Base-by-base conservation (phyloP, 179 eudicot genomes). In the Corrigiola litoralis region DNA sequence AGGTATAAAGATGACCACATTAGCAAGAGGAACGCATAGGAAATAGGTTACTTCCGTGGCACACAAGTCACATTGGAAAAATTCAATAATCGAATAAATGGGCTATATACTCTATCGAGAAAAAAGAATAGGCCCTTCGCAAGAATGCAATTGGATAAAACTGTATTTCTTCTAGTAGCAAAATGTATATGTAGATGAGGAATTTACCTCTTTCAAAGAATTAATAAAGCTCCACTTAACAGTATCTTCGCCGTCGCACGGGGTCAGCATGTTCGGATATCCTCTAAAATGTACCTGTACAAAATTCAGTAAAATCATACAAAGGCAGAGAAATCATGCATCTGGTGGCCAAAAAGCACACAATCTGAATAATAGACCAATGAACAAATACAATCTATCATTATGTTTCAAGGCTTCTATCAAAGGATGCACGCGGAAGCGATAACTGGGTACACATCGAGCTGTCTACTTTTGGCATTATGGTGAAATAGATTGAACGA, bases 201-300 rank as follows among this genome's bases (percentile, higher is more conserved):
- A 61, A 28, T 12, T 46, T 58, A 92, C 98, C 98, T 92, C 98
- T 86, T 92, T 92, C 72, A 92, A 52, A 38, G 97, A 83, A 74
- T 92, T 92, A 49, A 90, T 90, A 77, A 87, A 92, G 79, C 86
- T 87, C 97, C 97, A 90, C 76, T 92, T 92, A 33, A 90, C 91
- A 63, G 89, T 77, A 56, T 90, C 98, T 82, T 87, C 98, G 48
- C 86, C 87, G 53, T 90, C 97, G 75, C 98, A 92, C 38, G 97
- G 91, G 41, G 82, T 79, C 78, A 92, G 82, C 48, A 78, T 40
- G 68, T 79, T 77, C 0, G 98, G 98, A 78, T 87, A 92, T 59
- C 95, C 94, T 83, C 98, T 85, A 71, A 92, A 92, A 80, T 92
- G 98, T 69, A 92, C 88, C 98, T 92, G 81, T 67, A 78, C 41